Evolutionary conservation across 805 yeast species (phyloP).

Genomic region (Blastobotrys muscicola): DNA sequence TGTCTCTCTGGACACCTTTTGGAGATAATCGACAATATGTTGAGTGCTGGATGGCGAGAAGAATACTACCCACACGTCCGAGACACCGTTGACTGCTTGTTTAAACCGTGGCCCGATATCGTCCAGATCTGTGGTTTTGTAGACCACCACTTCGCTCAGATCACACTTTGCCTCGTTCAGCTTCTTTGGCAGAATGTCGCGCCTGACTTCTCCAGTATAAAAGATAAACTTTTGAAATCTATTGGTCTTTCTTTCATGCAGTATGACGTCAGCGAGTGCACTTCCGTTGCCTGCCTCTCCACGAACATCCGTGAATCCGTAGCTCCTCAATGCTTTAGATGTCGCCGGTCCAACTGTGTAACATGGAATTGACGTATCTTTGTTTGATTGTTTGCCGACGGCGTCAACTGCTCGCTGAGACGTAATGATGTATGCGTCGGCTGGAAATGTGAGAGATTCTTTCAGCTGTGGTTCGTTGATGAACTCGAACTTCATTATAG

Average conservation of each 20-base stretch:
- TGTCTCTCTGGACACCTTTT: conserved; percentile 10
- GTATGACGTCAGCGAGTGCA: conserved; percentile 53
- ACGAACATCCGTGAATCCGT: conserved; percentile 59
- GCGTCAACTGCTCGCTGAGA: conserved; percentile 90
- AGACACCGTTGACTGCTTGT: conserved; percentile 3
- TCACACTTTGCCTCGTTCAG: conserved; percentile 35
- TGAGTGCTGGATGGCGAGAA: conserved; percentile 89
- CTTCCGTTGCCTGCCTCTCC: conserved; percentile 88
- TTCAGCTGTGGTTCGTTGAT: conserved; percentile 39
- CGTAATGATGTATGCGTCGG: conserved; percentile 61
- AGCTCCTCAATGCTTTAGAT: conserved; percentile 39
- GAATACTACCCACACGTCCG: conserved; percentile 59
- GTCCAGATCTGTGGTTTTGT: conserved; percentile 48
- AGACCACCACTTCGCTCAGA: conserved; percentile 54
- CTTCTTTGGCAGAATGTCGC: conserved; percentile 67
- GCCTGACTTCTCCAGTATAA: conserved; percentile 78
- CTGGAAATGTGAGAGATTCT: conserved; percentile 32
- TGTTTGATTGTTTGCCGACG: conserved; percentile 3
- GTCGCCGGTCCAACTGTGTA: conserved; percentile 95
- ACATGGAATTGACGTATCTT: background rate
- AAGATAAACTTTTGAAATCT: conserved; percentile 36
- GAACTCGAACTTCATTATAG: conserved; percentile 60
- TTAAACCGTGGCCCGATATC: conserved; percentile 34
- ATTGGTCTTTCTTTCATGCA: conserved; percentile 24
- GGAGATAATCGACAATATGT: conserved; percentile 43